These are phyloP conservation scores for Pseudogymnoascus sp. DNA, from an alignment of 2,329 filamentous ascomycete genomes.

Conservation along the genomic window DNA sequence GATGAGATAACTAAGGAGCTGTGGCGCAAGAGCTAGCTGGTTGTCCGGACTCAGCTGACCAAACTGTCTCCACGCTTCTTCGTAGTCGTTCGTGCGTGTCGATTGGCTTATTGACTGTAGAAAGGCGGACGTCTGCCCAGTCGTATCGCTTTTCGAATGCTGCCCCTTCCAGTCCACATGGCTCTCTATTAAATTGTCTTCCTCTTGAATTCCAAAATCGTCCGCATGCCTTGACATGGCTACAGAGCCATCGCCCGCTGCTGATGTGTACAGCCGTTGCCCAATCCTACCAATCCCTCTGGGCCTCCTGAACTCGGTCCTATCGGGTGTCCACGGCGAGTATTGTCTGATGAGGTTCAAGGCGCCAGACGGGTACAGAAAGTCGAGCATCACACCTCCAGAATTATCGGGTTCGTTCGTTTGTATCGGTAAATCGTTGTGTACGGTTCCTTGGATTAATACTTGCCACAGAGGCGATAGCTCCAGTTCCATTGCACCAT, in stretches of 20 bases:
- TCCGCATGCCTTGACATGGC: neutral
- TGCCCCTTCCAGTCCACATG: neutral
- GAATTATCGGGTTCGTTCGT: conserved; percentile 10
- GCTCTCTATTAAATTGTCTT: conserved; percentile 13
- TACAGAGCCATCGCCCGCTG: conserved; percentile 16
- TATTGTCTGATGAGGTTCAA: conserved; percentile 30
- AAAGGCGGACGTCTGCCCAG: neutral
- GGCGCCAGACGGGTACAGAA: conserved; percentile 35
- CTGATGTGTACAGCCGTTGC: conserved; percentile 30
- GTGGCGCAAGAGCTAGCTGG: conserved; percentile 18
- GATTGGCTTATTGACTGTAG: neutral
- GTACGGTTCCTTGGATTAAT: conserved; percentile 19
- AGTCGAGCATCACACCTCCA: conserved; percentile 29
- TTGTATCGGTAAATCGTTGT: conserved; percentile 15
- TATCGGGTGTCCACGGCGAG: conserved; percentile 23
- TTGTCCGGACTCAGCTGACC: conserved; percentile 17
- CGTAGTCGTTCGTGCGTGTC: conserved; percentile 21
- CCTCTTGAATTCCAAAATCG: conserved; percentile 11
- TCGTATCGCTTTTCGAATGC: neutral
- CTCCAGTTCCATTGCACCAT: conserved; percentile 36
- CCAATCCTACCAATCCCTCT: conserved; percentile 19
- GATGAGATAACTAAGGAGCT: conserved; percentile 33
- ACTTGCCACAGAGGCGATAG: conserved; percentile 26
- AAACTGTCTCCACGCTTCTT: conserved; percentile 38
- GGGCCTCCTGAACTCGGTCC: conserved; percentile 19